Evolutionary conservation across 2,329 filamentous ascomycete genomes (phyloP).

Genomic region (Microdochium bolleyi): DNA sequence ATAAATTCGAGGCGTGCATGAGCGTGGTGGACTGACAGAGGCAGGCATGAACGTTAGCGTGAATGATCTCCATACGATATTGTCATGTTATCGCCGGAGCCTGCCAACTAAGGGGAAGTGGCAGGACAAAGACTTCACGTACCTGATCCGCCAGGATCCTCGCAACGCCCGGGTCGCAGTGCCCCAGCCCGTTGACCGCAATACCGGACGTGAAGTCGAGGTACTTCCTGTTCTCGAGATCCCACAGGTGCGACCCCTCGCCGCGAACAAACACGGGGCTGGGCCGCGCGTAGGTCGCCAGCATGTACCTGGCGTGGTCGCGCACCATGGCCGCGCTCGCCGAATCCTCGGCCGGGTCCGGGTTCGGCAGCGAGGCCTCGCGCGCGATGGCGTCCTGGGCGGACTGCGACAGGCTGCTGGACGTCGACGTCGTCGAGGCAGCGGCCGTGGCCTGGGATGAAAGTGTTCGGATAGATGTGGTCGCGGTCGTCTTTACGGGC

Average conservation of each 20-base stretch:
- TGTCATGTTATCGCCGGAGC: conserved; percentile 1
- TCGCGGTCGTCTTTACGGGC: too few relatives aligned
- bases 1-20: conserved; percentile 90
- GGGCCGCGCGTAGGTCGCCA: conserved; percentile 88
- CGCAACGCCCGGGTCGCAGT: conserved; percentile 74
- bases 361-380: conserved; percentile 19
- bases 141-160: conserved; percentile 73
- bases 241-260: conserved; percentile 81
- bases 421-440: conserved; percentile 7
- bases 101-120: too few relatives aligned
- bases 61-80: conserved; percentile 3
- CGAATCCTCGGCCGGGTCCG: conserved; percentile 20
- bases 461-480: too few relatives aligned
- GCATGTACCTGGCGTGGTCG: conserved; percentile 80
- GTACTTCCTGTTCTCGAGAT: conserved; percentile 81
- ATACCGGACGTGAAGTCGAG: conserved; percentile 95
- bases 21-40: conserved; percentile 56
- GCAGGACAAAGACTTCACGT: conserved; percentile 27
- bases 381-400: conserved; percentile 13
- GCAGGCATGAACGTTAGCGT: conserved; percentile 3
- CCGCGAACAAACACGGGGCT: conserved; percentile 85
- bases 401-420: conserved; percentile 16
- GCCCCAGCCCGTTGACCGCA: conserved; percentile 86
- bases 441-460: conserved; percentile 3
- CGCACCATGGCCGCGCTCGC: conserved; percentile 63